Percentiles rank a stretch among this genome's conserved stretches.
Evolutionary conservation across 129 eudicot genomes (phyloP).

Genomic region (Flaveria brownii): DNA sequence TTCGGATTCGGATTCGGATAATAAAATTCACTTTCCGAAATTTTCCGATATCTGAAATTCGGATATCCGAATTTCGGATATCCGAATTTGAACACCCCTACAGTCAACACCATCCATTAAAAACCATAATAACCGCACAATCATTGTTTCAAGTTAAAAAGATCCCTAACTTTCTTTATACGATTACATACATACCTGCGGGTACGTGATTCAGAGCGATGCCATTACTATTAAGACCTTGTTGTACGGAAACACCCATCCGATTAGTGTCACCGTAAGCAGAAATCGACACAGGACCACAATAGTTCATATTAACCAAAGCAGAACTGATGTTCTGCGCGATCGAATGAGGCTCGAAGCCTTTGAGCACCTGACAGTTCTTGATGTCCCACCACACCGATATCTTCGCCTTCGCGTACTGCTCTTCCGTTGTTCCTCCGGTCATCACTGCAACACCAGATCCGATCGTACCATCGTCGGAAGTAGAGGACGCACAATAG

Average conservation of each 20-base stretch:
- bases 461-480: slow-evolving; percentile 37
- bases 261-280: slow-evolving; percentile 85
- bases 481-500: slow-evolving; percentile 17
- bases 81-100: too few species aligned
- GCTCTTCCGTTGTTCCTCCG: slow-evolving; percentile 46
- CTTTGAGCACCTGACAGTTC: slow-evolving; percentile 88
- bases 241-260: slow-evolving; percentile 64
- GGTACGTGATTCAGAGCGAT: slow-evolving; percentile 90
- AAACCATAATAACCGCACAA: too few species aligned
- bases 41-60: too few species aligned
- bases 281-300: slow-evolving; percentile 79
- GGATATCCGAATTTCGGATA: too few species aligned
- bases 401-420: slow-evolving; percentile 66
- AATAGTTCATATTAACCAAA: slow-evolving; percentile 59
- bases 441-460: slow-evolving; percentile 25
- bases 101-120: not conserved
- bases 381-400: slow-evolving; percentile 99
- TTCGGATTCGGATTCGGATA: too few species aligned
- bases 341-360: slow-evolving; percentile 72
- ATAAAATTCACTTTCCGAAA: too few species aligned
- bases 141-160: too few species aligned
- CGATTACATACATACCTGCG: slow-evolving; percentile 47
- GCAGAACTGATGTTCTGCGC: slow-evolving; percentile 92
- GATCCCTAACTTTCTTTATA: too few species aligned
- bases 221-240: slow-evolving; percentile 85